Base-by-base conservation (phyloP, 441 rosid genomes). In the Pelargonium exstipulatum region DNA sequence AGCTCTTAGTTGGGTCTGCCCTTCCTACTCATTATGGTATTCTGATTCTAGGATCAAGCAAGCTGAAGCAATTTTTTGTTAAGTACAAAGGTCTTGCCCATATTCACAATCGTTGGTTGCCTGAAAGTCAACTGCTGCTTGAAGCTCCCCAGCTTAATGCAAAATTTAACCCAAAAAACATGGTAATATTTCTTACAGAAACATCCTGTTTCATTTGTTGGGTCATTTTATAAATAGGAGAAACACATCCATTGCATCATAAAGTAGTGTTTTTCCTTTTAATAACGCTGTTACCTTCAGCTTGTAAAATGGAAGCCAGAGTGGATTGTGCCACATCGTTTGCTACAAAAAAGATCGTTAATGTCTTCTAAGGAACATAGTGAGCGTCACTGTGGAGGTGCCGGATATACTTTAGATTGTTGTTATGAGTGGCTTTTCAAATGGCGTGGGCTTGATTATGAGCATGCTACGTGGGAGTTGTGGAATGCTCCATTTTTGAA, bases 371-470 rank as follows among this genome's bases (percentile, higher is more conserved):
- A 67, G 68, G 73, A 75, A 71, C 65, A 22, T 64, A 76, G 61
- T 60, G 77, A 73, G 62, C 9, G 1, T 70, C 62, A 12, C 20
- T 20, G 45, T 3, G 77, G 22, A 22, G 43, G 58, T 71, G 58
- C 64, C 18, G 61, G 42, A 24, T 43, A 62, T 26, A 60, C 66
- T 74, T 37, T 37, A 24, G 73, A 62, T 32, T 78, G 82, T 71
- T 72, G 46, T 60, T 65, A 42, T 64, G 87, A 84, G 70, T 87
- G 92, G 90, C 88, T 87, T 73, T 88, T 87, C 62, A 83, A 87
- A 73, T 87, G 92, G 92, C 29, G 67, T 66, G 83, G 88, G 68
- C 92, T 86, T 76, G 83, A 70, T 71, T 87, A 87, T 73, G 87
- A 81, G 71, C 81, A 84, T 69, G 83, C 84, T 72, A 80, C 90